Conservation (phyloP, 495 filamentous ascomycete genomes). For the Penicillium cataractarum region DNA sequence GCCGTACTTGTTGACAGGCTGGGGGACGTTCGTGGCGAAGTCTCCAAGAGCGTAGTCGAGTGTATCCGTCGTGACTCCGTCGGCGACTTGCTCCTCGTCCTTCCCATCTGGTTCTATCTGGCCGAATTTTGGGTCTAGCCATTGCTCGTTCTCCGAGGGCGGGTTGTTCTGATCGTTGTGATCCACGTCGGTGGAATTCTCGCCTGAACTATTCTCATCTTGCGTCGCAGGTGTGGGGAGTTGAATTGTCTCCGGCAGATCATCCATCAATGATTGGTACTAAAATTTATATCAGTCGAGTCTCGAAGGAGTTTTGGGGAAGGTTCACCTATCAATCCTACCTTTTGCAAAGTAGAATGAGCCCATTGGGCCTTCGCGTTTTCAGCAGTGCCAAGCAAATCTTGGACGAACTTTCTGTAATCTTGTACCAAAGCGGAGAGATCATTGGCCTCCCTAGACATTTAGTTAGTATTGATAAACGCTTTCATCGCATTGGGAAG, state of each 20-base stretch:
- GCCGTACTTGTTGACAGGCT: constrained; percentile 4
- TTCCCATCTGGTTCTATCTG: not conserved
- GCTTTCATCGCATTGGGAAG: not conserved
- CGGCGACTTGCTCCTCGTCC: not conserved
- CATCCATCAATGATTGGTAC: constrained; percentile 5
- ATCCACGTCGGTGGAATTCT: not conserved
- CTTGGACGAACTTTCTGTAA: constrained; percentile 1
- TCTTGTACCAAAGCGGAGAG: not conserved
- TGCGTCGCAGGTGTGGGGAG: not conserved
- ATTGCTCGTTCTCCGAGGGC: not conserved
- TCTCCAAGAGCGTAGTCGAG: not conserved
- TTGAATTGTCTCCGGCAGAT: not conserved
- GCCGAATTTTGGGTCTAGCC: not conserved
- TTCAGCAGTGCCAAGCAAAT: not conserved
- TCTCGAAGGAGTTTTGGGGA: not conserved
- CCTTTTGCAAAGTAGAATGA: not conserved
- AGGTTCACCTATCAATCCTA: not conserved
- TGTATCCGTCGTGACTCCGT: not conserved
- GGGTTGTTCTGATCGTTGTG: not conserved
- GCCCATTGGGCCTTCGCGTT: not conserved
- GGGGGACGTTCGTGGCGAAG: not conserved
- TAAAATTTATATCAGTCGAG: not conserved
- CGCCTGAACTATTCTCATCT: not conserved
- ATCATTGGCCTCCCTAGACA: not conserved
- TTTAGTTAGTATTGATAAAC: not conserved